Evolutionary conservation across 1,284 basidiomycete species (phyloP), one percentile per base, ranked within the genome.

Genomic region (Cutaneotrichosporon cutaneum): DNA sequence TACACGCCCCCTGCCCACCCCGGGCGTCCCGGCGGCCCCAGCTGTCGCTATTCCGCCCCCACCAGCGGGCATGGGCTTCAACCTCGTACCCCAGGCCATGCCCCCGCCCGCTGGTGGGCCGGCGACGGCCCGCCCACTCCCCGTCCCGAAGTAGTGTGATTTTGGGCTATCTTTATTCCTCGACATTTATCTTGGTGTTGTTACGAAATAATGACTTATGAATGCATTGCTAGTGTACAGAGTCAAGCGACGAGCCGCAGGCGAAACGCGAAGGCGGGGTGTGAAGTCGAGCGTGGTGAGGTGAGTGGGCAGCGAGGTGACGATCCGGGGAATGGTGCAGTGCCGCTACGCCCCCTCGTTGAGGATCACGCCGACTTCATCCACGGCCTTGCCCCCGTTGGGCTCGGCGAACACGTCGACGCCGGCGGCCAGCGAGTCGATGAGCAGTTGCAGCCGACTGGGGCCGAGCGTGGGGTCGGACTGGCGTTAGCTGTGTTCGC

Each of bases 381-480:
- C 74, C 2, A 77, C 71, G 26, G 53, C 44, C 22, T 47, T 26
- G 45, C 11, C 45, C 6, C 45, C 22, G 22, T 10, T 26, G 70
- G 66, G 35, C 60, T 77, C 72, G 27, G 67, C 70, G 64, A 75
- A 79, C 36, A 79, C 70, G 59, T 77, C 75, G 59, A 75, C 72
- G 27, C 77, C 76, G 68, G 63, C 54, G 0, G 60, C 65, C 21
- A 67, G 58, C 22, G 78, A 78, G 59, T 78, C 67, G 59, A 78
- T 78, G 30, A 80, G 70, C 5, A 77, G 70, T 54, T 78, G 73
- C 54, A 80, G 67, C 44, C 76, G 64, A 9, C 68, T 63, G 4
- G 73, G 68, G 6, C 71, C 72, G 44, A 78, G 69, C 4, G 73
- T 74, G 4, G 76, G 72, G 62, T 78, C 77, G 22, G 68, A 44